A percentile compares a stretch with the other conserved stretches of the same genome.
phyloP scores from a whole-genome alignment of 441 rosid genomes.

The Adansonia grandidieri region DNA sequence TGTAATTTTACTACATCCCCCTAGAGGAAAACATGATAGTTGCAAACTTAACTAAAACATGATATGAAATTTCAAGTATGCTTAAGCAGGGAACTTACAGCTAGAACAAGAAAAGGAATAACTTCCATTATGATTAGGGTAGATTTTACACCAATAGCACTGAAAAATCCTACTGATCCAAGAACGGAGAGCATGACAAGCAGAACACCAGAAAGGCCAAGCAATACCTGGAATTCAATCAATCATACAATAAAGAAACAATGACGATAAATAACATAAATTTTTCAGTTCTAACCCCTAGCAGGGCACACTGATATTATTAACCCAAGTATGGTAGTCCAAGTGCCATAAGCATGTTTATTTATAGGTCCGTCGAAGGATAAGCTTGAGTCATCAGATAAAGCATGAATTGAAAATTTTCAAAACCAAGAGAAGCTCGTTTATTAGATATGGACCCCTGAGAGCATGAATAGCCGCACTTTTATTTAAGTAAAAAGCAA shows the following conservation, averaged over 20 bases:
- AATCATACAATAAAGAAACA: conserved; percentile 24
- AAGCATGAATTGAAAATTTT: conserved; percentile 11
- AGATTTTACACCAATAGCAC: conserved; percentile 93
- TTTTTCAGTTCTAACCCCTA: conserved; percentile 11
- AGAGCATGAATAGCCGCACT: background rate
- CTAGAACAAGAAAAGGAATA: conserved; percentile 96
- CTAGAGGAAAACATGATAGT: background rate
- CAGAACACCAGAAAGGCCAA: conserved; percentile 94
- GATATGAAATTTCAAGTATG: conserved; percentile 19
- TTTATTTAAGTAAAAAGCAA: background rate
- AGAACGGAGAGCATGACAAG: conserved; percentile 98
- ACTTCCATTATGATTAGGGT: conserved; percentile 99
- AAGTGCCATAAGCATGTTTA: background rate
- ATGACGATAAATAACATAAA: conserved; percentile 16
- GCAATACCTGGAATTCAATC: conserved; percentile 68
- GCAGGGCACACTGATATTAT: background rate
- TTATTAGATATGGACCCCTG: conserved; percentile 1
- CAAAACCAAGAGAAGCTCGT: conserved; percentile 13
- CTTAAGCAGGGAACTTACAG: conserved; percentile 65
- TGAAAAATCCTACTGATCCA: conserved; percentile 95
- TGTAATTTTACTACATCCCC: background rate
- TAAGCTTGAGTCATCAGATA: conserved; percentile 6
- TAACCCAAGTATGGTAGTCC: conserved; percentile 13
- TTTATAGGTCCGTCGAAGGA: conserved; percentile 12
- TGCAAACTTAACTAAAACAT: conserved; percentile 6